Evolutionary conservation across 2,329 filamentous ascomycete species (phyloP).

Genomic region (Geosmithia putterillii): DNA sequence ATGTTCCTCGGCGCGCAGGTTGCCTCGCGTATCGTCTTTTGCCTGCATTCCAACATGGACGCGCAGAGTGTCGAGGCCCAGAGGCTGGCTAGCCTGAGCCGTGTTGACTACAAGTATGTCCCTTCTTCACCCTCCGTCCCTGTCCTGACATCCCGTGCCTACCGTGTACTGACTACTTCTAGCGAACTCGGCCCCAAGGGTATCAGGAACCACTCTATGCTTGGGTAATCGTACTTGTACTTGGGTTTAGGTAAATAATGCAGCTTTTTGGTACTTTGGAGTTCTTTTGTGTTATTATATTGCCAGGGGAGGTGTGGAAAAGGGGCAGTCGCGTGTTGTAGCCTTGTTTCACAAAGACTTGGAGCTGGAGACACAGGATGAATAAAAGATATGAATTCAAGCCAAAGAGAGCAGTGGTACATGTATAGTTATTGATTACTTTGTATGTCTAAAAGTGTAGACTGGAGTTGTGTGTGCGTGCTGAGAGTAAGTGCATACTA

Average conservation of each 20-base stretch:
- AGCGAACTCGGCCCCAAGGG: conserved; percentile 44
- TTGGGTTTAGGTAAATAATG: background rate
- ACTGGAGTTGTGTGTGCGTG: too few relatives aligned
- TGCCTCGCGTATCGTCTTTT: conserved; percentile 52
- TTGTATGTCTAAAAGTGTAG: too few relatives aligned
- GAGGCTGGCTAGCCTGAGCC: conserved; percentile 41
- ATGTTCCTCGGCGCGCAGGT: conserved; percentile 82
- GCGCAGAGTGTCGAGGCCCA: conserved; percentile 37
- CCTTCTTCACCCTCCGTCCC: conserved; percentile 2
- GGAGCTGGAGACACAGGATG: background rate
- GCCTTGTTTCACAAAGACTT: too few relatives aligned
- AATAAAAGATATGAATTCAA: background rate
- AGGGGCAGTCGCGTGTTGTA: too few relatives aligned
- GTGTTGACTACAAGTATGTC: conserved; percentile 50
- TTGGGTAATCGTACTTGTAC: conserved; percentile 19
- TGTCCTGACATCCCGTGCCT: conserved; percentile 2
- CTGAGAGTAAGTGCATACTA: too few relatives aligned
- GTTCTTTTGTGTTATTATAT: background rate
- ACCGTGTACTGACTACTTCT: background rate
- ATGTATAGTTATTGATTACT: too few relatives aligned
- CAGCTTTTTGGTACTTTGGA: background rate
- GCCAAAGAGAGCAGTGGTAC: too few relatives aligned
- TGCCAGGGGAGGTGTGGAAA: background rate
- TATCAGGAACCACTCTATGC: conserved; percentile 40
- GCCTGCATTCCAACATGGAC: conserved; percentile 43